Evolutionary conservation across 345 rosid species (phyloP).

Genomic region (Gossypium rotundifolium): DNA sequence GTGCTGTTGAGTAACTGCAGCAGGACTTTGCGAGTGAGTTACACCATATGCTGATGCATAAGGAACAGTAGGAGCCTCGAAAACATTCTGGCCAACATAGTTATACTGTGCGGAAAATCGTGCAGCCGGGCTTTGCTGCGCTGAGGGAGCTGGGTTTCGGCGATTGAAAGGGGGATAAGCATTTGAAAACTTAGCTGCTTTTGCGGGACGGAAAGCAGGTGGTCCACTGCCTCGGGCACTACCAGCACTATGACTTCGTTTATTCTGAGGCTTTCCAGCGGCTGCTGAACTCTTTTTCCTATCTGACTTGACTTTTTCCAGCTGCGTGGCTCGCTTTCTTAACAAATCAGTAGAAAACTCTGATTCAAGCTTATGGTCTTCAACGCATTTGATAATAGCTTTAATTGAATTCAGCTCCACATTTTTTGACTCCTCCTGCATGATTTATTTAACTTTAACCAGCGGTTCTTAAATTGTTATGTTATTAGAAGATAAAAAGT

Average conservation of each 20-base stretch:
- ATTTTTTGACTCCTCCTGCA: constrained; percentile 47
- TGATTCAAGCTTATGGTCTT: constrained; percentile 52
- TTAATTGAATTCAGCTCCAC: constrained; percentile 43
- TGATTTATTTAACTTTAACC: constrained; percentile 3
- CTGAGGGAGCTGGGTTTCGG: constrained; percentile 29
- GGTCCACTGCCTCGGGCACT: constrained; percentile 27
- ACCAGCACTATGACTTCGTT: constrained; percentile 30
- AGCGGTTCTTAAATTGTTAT: background rate
- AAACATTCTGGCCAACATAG: constrained; percentile 37
- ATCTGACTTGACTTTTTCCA: constrained; percentile 38
- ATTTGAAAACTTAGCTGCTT: constrained; percentile 39
- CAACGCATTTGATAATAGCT: constrained; percentile 51
- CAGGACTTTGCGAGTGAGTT: constrained; percentile 32
- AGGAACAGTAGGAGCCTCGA: constrained; percentile 26
- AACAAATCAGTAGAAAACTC: constrained; percentile 37
- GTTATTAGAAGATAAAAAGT: background rate
- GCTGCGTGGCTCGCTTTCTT: constrained; percentile 34
- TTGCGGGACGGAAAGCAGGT: constrained; percentile 36
- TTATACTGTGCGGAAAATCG: constrained; percentile 34
- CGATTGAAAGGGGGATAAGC: constrained; percentile 27
- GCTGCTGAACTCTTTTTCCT: constrained; percentile 38
- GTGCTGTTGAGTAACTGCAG: constrained; percentile 33
- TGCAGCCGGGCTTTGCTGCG: constrained; percentile 41
- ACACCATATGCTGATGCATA: constrained; percentile 28
- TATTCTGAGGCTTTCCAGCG: constrained; percentile 33